Percentiles rank a stretch among this genome's conserved stretches.
These are phyloP conservation scores for Trypanosomatidae sp. DNA, from an alignment of 208 protist genomes.

Conservation along the genomic window DNA sequence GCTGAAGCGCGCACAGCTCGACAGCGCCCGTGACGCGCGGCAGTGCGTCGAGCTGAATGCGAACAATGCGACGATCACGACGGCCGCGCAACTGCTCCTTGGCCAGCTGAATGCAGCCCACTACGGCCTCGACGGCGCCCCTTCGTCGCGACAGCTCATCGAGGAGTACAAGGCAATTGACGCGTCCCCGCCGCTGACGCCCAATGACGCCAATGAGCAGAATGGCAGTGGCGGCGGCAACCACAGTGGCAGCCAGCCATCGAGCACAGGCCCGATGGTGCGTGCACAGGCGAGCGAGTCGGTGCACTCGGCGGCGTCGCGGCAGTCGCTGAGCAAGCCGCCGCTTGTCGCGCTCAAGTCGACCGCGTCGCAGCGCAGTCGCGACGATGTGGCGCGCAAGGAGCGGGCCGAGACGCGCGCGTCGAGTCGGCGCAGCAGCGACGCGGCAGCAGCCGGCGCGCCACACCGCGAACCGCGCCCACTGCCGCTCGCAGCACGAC, in stretches of 20 bases:
- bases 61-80: slow-evolving; percentile 48
- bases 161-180: slow-evolving; percentile 28
- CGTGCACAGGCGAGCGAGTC: background rate
- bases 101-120: slow-evolving; percentile 65
- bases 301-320: background rate
- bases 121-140: slow-evolving; percentile 53
- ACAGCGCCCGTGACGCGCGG: slow-evolving; percentile 44
- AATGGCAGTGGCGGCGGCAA: too few relatives aligned
- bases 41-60: slow-evolving; percentile 49
- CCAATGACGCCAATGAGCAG: slow-evolving; percentile 1
- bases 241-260: background rate
- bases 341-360: slow-evolving; percentile 33
- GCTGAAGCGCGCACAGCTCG: slow-evolving; percentile 30
- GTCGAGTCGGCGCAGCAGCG: too few relatives aligned
- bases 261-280: background rate
- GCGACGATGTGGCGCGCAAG: slow-evolving; percentile 17
- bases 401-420: too few relatives aligned
- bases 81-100: slow-evolving; percentile 48
- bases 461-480: too few relatives aligned
- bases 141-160: slow-evolving; percentile 34
- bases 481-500: too few relatives aligned
- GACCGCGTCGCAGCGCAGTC: slow-evolving; percentile 25
- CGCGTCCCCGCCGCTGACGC: slow-evolving; percentile 11
- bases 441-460: too few relatives aligned
- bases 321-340: slow-evolving; percentile 15